Conservation (phyloP, 208 protist genomes). For the Borovskyia barvae region DNA sequence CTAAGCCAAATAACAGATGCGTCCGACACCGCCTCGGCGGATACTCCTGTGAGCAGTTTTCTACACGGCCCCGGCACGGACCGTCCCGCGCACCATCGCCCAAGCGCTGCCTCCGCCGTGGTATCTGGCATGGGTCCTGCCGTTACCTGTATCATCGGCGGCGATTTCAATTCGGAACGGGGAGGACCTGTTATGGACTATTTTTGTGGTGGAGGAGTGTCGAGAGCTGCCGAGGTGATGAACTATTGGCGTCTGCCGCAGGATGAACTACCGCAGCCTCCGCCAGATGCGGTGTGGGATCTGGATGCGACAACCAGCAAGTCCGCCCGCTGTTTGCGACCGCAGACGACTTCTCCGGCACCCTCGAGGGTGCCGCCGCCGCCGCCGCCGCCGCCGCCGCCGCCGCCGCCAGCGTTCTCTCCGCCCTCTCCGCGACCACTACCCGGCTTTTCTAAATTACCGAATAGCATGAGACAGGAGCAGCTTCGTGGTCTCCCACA, state of each 20-base stretch:
- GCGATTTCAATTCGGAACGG: conserved; percentile 85
- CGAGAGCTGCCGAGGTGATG: conserved; percentile 38
- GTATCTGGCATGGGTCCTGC: not conserved
- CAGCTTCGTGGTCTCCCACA: not conserved
- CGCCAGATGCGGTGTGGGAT: too few species aligned
- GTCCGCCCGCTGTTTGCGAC: too few species aligned
- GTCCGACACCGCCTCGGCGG: conserved; percentile 5
- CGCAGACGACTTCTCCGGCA: not conserved
- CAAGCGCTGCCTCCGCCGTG: conserved; percentile 4
- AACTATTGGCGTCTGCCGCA: conserved; percentile 30
- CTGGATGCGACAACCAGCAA: too few species aligned
- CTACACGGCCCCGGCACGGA: not conserved
- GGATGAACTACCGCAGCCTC: not conserved
- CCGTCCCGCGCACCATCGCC: conserved; percentile 1
- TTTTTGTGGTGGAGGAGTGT: conserved; percentile 32
- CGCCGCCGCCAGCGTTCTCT: not conserved
- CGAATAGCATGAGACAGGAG: not conserved
- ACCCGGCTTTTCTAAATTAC: not conserved
- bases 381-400: not conserved
- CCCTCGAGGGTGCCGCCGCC: not conserved
- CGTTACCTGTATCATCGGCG: conserved; percentile 62
- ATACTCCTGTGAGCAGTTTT: not conserved
- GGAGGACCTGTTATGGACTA: conserved; percentile 48
- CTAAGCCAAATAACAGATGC: conserved; percentile 1
- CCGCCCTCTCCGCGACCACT: not conserved